Base-by-base conservation (phyloP, 2,329 filamentous ascomycete genomes). In the Macroventuria anomochaeta region DNA sequence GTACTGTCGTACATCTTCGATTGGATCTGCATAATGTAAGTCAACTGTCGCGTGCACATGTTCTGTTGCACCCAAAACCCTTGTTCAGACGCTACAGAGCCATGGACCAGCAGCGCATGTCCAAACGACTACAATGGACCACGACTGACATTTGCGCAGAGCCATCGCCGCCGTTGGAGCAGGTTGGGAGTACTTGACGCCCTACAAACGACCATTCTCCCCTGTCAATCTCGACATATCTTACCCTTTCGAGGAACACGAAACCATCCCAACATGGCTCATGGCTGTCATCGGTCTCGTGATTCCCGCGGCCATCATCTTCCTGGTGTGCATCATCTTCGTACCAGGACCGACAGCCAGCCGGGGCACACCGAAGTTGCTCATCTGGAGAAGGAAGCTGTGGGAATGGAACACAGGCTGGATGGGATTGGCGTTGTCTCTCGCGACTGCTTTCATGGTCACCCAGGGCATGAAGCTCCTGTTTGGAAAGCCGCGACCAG, bases 401-500 rank as follows among this genome's bases (percentile, higher is more conserved):
- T 97, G 93, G 92, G 93, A 97, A 74, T 86, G 90, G 72, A 91
- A 97, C 70, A 86, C 86, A 2, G 92, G 90, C 53, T 91, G 88
- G 85, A 85, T 96, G 66, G 93, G 93, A 0, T 81, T 96, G 2
- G 90, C 81, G 0, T 79, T 96, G 15, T 85, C 89, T 2, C 79
- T 91, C 8, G 85, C 87, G 2, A 80, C 85, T 2, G 83, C 89
- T 4, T 96, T 89, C 79, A 86, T 95, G 74, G 86, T 96, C 65
- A 93, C 92, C 0, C 87, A 91, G 64, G 90, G 88, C 43, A 86
- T 96, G 81, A 97, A 97, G 82, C 91, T 84, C 47, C 63, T 88
- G 2, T 82, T 85, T 58, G 86, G 86, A 32, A 88, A 85, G 66
- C 86, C 86, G 8, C 75, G 87, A 39, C 87, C 87, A 2, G 83